Base-by-base conservation (phyloP, 1,139 yeast genomes). In the Hansenula anomala region DNA sequence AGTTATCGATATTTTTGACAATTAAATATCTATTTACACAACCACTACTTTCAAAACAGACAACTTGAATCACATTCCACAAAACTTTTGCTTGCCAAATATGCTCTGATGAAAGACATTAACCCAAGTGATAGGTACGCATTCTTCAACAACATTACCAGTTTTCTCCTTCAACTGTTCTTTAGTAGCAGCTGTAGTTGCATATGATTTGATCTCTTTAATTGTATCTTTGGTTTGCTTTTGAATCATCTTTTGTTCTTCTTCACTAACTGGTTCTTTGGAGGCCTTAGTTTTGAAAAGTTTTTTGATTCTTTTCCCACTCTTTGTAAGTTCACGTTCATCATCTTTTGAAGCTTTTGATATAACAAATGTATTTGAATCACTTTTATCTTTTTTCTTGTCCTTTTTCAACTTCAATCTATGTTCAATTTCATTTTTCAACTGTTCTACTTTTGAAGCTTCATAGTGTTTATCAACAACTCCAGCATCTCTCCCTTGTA, bases 41-140 rank as follows among this genome's bases (percentile, higher is more conserved):
- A n/a, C n/a, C n/a, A n/a, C n/a, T n/a, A n/a, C n/a, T n/a, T n/a
- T n/a, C n/a, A n/a, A n/a, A n/a, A n/a, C n/a, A n/a, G n/a, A n/a
- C n/a, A n/a, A n/a, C n/a, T n/a, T n/a, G n/a, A n/a, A n/a, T 26
- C 16, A 13, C 16, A 24, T 28, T 2, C 27, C 47, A 50, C 77
- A 71, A 46, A 72, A 67, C 32, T 63, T 65, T 4, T 71, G 71
- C 40, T 64, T 67, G 0, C 77, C 77, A 51, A 72, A 72, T 17
- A 72, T 59, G 37, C 73, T 66, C 39, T 71, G 72, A 44, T 66
- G 74, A 48, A 73, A 67, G 1, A 72, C 66, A 43, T 66, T 71
- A 39, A 54, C 67, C 78, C 78, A 73, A 1, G 75, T 72, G 13
- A 72, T 65, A n/a, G 64, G 64, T 37, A 66, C 70, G 55, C 78